Conservation (phyloP, 306 rosid genomes). For the Notholithocarpus densiflorus region DNA sequence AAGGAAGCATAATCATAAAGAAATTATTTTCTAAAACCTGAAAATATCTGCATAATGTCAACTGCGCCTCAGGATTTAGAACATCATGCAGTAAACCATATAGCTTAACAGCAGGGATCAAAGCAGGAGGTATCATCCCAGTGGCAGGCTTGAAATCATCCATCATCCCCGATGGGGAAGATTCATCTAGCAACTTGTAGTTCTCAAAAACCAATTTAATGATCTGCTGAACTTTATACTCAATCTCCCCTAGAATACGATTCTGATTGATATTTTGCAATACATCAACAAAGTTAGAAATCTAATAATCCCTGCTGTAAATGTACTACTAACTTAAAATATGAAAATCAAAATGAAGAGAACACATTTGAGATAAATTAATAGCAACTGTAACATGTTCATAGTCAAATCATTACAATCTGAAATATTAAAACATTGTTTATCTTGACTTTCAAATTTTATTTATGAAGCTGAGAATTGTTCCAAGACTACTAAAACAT, state of each 20-base stretch:
- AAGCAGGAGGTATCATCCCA: conserved; percentile 30
- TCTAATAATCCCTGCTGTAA: not conserved
- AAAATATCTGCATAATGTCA: conserved; percentile 26
- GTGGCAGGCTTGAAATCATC: conserved; percentile 17
- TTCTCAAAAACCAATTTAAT: conserved; percentile 37
- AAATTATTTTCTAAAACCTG: conserved; percentile 17
- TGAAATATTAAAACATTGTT: not conserved
- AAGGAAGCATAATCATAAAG: not conserved
- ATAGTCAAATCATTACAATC: not conserved
- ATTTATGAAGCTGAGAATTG: not conserved
- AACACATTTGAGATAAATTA: too few species aligned
- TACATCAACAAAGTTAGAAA: not conserved
- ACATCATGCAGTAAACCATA: conserved; percentile 32
- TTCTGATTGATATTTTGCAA: conserved; percentile 11
- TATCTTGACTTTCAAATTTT: not conserved
- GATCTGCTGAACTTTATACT: conserved; percentile 30
- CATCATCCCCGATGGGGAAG: conserved; percentile 24
- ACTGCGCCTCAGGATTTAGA: conserved; percentile 28
- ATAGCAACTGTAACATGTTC: too few species aligned
- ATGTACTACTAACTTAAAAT: not conserved
- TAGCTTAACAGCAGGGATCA: conserved; percentile 34
- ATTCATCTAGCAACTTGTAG: conserved; percentile 41
- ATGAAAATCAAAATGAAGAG: not conserved
- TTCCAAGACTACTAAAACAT: not conserved
- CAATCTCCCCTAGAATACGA: conserved; percentile 27